phyloP scores from a whole-genome alignment of 2,329 filamentous ascomycete species.

The Calonectria ilicicola region DNA sequence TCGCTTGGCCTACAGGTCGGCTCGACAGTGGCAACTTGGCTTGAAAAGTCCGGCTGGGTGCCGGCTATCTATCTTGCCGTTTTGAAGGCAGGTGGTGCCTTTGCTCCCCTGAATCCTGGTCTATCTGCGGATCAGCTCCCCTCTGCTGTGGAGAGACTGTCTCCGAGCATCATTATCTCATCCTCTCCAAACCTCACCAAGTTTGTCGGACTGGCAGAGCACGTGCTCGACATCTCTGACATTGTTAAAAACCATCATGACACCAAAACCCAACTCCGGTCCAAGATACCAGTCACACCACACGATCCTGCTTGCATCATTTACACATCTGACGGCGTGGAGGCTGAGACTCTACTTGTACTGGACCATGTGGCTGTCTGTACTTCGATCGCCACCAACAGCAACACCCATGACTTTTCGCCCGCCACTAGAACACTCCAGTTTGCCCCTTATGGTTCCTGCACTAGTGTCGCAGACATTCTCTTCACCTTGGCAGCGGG shows the following conservation, averaged over 20 bases:
- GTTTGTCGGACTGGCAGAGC: neutral
- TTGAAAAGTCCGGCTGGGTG: conserved; percentile 26
- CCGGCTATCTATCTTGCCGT: conserved; percentile 15
- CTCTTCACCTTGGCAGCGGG: neutral
- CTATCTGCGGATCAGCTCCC: neutral
- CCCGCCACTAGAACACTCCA: conserved; percentile 18
- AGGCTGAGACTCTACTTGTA: neutral
- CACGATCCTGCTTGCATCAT: conserved; percentile 13
- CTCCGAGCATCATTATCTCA: neutral
- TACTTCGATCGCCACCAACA: neutral
- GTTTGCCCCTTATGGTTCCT: conserved; percentile 3
- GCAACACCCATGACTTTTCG: conserved; percentile 13
- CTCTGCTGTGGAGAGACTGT: neutral
- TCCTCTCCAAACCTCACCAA: neutral
- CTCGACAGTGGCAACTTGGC: conserved; percentile 10
- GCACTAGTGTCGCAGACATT: neutral
- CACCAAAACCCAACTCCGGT: neutral
- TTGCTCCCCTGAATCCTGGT: conserved; percentile 10
- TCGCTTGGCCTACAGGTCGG: conserved; percentile 17
- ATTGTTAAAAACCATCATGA: neutral
- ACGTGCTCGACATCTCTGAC: neutral
- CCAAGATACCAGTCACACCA: neutral
- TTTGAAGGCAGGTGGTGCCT: conserved; percentile 23
- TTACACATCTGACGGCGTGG: conserved; percentile 2
- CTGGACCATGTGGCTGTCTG: neutral